Conservation (phyloP, 1,139 yeast species). For the Candida pseudoviswanathii region DNA sequence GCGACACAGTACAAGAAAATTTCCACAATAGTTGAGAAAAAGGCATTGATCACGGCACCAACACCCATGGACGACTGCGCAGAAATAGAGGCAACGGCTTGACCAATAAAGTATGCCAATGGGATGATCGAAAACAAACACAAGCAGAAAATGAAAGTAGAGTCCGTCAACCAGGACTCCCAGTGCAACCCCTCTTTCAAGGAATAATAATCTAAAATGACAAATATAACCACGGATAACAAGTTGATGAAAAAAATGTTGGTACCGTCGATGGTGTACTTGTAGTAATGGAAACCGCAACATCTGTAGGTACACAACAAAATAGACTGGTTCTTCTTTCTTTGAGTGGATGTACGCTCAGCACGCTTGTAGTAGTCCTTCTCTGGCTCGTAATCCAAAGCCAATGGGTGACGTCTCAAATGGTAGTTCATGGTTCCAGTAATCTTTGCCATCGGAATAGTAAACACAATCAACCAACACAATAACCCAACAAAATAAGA, state of each 20-base stretch:
- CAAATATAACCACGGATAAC: slow-evolving; percentile 76
- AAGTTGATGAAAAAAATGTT: slow-evolving; percentile 89
- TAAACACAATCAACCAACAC: slow-evolving; percentile 84
- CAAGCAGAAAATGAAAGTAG: slow-evolving; percentile 66
- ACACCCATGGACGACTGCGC: slow-evolving; percentile 99
- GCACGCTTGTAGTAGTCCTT: slow-evolving; percentile 45
- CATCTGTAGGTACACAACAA: slow-evolving; percentile 88
- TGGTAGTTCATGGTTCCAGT: slow-evolving; percentile 66
- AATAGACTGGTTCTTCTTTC: slow-evolving; percentile 42
- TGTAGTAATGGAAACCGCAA: slow-evolving; percentile 88
- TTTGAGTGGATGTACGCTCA: slow-evolving; percentile 18
- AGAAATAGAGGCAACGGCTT: slow-evolving; percentile 97
- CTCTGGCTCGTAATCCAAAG: slow-evolving; percentile 69
- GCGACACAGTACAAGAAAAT: slow-evolving; percentile 93
- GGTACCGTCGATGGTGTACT: slow-evolving; percentile 95
- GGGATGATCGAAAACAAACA: slow-evolving; percentile 89
- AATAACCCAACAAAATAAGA: slow-evolving; percentile 55
- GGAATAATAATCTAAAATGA: slow-evolving; percentile 75
- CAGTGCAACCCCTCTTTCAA: slow-evolving; percentile 55
- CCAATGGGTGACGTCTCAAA: slow-evolving; percentile 87
- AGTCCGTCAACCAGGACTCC: slow-evolving; percentile 56
- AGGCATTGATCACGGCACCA: slow-evolving; percentile 98
- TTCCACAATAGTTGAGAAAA: slow-evolving; percentile 94
- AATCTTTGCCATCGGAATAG: slow-evolving; percentile 90
- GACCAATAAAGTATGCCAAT: slow-evolving; percentile 95